Base-by-base conservation (phyloP, 2,329 filamentous ascomycete species). In the Aspergillus thermomutatus region DNA sequence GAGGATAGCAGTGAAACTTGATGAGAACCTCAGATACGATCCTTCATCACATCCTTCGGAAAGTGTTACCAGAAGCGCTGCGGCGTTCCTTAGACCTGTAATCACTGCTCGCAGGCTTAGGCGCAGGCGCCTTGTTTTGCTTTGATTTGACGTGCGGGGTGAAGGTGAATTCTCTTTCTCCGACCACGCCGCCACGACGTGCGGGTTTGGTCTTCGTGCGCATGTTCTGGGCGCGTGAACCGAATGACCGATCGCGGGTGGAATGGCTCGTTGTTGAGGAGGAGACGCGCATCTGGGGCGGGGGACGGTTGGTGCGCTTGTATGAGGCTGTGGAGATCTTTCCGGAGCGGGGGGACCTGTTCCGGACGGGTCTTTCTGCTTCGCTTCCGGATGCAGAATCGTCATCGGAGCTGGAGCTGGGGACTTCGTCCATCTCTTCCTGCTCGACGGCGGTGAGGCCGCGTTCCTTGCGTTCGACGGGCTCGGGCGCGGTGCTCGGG, bases 401-500 rank as follows among this genome's bases (percentile, higher is more conserved):
- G 28, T 72, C 70, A 26, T 74, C 72, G 31, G 69, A 69, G 60
- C 74, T 77, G 21, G 77, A 80, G 27, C 67, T 64, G 4, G 75
- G 77, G 8, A 78, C 73, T 11, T 81, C 78, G 54, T 84, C 83
- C 45, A 84, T 67, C 9, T 78, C 81, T 67, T 87, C 85, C 67
- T 87, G 78, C 65, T 87, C 85, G 9, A 84, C 85, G 4, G 83
- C 85, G 0, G 85, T 87, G 54, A 87, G 79, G 21, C 82, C 83
- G 40, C 76, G 74, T 56, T 79, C 76, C 50, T 73, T 73, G 54
- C 66, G 64, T 43, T 67, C 50, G 4, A 68, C 56, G 6, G 69
- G 52, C 17, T 66, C 65, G 6, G 68, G 64, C 34, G 79, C 83
- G 7, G 91, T 94, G 74, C 91, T 96, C 4, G 94, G 91, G 71